phyloP scores from a whole-genome alignment of 352 stramenopile species.

The Globisporangium paddicum region DNA sequence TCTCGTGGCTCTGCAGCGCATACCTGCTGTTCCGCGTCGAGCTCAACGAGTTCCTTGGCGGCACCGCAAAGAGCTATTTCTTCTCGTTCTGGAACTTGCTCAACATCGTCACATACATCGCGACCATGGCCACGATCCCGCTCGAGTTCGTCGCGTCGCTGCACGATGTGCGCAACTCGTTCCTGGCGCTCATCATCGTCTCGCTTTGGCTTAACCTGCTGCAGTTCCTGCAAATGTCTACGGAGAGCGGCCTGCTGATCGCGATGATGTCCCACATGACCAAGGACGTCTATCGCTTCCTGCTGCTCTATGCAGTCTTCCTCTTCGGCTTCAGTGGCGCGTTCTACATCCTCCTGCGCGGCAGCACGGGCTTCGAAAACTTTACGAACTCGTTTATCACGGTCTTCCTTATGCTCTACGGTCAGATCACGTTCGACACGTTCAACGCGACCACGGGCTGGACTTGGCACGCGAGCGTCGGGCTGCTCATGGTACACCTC shows the following conservation, averaged over 20 bases:
- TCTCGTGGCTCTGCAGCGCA: conserved; percentile 49
- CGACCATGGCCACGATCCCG: conserved; percentile 42
- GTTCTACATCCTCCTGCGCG: conserved; percentile 67
- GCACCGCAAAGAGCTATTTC: conserved; percentile 43
- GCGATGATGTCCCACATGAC: conserved; percentile 78
- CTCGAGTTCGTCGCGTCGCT: conserved; percentile 37
- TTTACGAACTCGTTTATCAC: conserved; percentile 64
- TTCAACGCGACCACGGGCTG: conserved; percentile 9
- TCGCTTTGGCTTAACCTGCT: conserved; percentile 66
- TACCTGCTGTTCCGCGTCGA: conserved; percentile 54
- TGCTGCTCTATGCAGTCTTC: conserved; percentile 70
- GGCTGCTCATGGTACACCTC: conserved; percentile 16
- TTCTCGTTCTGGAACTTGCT: conserved; percentile 58
- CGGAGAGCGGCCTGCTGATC: conserved; percentile 52
- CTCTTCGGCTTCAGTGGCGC: conserved; percentile 64
- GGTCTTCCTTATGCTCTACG: conserved; percentile 73
- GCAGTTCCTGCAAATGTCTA: conserved; percentile 66
- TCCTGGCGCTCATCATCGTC: conserved; percentile 53
- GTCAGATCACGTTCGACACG: conserved; percentile 44
- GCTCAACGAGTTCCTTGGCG: conserved; percentile 36
- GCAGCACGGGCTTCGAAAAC: conserved; percentile 46
- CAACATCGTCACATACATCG: conserved; percentile 41
- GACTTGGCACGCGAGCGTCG: conserved; percentile 13
- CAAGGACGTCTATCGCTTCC: conserved; percentile 62
- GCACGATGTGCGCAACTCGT: conserved; percentile 30